These are phyloP conservation scores for Hyaloscypha bicolor DNA, from an alignment of 495 filamentous ascomycete genomes.

Conservation along the genomic window DNA sequence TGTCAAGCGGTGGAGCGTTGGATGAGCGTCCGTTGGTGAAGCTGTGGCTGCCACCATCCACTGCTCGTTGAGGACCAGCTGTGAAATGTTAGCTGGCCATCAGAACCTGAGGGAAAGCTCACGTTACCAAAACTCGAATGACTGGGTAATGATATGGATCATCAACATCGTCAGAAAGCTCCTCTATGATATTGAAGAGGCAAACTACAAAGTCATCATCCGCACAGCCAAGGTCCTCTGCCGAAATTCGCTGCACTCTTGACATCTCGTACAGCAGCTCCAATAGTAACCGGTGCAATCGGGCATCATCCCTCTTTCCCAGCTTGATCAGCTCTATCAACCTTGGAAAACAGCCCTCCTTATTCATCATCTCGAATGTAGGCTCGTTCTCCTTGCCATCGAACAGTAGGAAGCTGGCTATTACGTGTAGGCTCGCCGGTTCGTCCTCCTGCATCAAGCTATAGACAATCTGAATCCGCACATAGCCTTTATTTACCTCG, in stretches of 20 bases:
- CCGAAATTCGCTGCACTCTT: slow-evolving; percentile 78
- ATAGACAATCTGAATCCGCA: slow-evolving; percentile 91
- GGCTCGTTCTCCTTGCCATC: slow-evolving; percentile 80
- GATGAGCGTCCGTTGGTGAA: slow-evolving; percentile 52
- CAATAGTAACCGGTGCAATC: slow-evolving; percentile 79
- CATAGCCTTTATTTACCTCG: slow-evolving; percentile 73
- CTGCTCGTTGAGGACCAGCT: slow-evolving; percentile 97
- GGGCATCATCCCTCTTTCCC: slow-evolving; percentile 61
- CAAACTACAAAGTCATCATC: slow-evolving; percentile 85
- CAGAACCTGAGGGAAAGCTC: slow-evolving; percentile 3
- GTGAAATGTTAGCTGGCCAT: slow-evolving; percentile 25
- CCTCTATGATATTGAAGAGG: slow-evolving; percentile 87
- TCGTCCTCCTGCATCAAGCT: slow-evolving; percentile 91
- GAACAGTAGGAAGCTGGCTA: slow-evolving; percentile 85
- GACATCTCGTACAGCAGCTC: slow-evolving; percentile 98
- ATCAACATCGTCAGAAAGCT: slow-evolving; percentile 82
- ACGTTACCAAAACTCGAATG: slow-evolving; percentile 83
- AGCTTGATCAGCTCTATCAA: slow-evolving; percentile 79
- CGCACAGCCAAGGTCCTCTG: slow-evolving; percentile 75
- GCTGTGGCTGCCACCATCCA: slow-evolving; percentile 83
- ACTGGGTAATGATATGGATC: slow-evolving; percentile 97
- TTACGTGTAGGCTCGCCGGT: slow-evolving; percentile 71
- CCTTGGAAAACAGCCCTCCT: slow-evolving; percentile 79
- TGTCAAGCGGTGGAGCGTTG: slow-evolving; percentile 61
- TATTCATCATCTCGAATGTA: slow-evolving; percentile 84